phyloP scores from a whole-genome alignment of 2,329 filamentous ascomycete species.

The Colletotrichum sublineola region DNA sequence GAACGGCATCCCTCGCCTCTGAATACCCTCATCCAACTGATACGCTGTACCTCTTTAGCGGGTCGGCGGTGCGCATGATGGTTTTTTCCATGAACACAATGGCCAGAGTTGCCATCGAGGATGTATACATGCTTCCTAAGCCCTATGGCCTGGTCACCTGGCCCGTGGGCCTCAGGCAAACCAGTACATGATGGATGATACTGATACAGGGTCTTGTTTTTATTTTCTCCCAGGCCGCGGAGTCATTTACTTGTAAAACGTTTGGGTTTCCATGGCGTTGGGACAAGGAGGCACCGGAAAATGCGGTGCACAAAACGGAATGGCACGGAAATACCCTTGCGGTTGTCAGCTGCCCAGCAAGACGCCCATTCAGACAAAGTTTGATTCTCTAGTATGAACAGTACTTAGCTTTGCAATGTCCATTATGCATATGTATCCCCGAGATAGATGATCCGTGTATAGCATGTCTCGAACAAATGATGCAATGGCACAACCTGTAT shows the following conservation, averaged over 20 bases:
- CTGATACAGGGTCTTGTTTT: background rate
- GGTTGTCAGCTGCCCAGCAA: slow-evolving; percentile 5
- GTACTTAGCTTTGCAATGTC: background rate
- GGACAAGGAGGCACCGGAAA: background rate
- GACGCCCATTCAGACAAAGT: slow-evolving; percentile 28
- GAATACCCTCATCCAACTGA: slow-evolving; percentile 13
- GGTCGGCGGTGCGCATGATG: background rate
- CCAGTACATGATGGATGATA: background rate
- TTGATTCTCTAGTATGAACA: slow-evolving; percentile 2
- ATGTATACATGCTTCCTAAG: background rate
- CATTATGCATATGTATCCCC: background rate
- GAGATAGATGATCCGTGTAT: background rate
- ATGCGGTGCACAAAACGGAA: slow-evolving; percentile 17
- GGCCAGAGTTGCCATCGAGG: background rate
- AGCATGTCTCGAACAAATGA: background rate
- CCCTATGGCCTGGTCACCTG: background rate
- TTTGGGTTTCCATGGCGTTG: slow-evolving; percentile 21
- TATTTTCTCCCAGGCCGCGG: background rate
- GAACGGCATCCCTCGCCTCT: slow-evolving; percentile 54
- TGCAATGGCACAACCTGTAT: too few relatives aligned
- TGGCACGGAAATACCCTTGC: slow-evolving; percentile 40
- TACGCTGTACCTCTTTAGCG: background rate
- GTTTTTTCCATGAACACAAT: background rate
- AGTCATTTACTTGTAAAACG: slow-evolving; percentile 13
- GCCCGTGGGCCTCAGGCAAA: background rate